A percentile compares a stretch with the other conserved stretches of the same genome.
phyloP scores from a whole-genome alignment of 345 rosid genomes.

The Reutealis trisperma region DNA sequence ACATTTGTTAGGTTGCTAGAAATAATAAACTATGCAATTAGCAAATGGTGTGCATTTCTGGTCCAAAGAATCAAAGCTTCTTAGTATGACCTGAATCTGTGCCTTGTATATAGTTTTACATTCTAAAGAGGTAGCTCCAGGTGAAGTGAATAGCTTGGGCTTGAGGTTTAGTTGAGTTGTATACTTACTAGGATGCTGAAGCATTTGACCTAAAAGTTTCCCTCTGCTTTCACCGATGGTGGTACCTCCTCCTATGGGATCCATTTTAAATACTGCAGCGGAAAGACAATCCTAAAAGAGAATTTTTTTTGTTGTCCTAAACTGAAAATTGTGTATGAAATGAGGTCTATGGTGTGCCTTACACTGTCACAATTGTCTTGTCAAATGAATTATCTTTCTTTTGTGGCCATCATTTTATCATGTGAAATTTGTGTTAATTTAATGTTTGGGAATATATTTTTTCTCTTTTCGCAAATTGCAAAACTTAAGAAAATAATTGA shows the following conservation, averaged over 20 bases:
- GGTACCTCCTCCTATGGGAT: neutral
- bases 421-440: neutral
- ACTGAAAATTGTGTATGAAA: neutral
- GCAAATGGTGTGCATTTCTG: neutral
- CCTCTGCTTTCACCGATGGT: neutral
- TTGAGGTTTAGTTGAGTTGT: too few relatives aligned
- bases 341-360: too few relatives aligned
- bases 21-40: neutral
- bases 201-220: neutral
- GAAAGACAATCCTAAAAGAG: neutral
- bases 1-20: neutral
- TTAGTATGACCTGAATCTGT: neutral
- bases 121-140: neutral
- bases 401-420: neutral
- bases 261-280: neutral
- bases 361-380: neutral
- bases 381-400: neutral
- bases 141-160: too few relatives aligned
- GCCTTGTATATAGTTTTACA: too few relatives aligned
- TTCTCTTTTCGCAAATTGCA: too few relatives aligned
- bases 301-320: too few relatives aligned
- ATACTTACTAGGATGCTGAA: neutral
- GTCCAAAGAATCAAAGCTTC: neutral
- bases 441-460: neutral
- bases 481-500: conserved; percentile 1